Conservation (phyloP, 2,329 filamentous ascomycete genomes). For the Decorospora gaudefroyi region DNA sequence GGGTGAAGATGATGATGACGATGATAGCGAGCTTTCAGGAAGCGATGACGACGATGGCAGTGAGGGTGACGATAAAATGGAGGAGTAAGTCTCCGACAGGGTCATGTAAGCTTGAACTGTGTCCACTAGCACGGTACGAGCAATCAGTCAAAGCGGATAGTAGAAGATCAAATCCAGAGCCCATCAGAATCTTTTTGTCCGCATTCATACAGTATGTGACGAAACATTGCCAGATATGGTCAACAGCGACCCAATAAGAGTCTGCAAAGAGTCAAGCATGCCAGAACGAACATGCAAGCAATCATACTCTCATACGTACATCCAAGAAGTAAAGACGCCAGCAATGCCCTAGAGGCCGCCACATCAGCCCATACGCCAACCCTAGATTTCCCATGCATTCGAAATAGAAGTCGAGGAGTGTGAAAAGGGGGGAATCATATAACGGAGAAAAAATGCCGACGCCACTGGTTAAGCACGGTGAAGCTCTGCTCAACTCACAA, state of each 20-base stretch:
- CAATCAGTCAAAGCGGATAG: not conserved
- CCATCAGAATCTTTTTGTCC: slow-evolving; percentile 2
- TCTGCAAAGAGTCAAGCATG: not conserved
- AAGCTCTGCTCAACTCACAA: slow-evolving; percentile 2
- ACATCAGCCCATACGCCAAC: slow-evolving; percentile 9
- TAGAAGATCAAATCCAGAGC: slow-evolving; percentile 1
- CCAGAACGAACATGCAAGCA: slow-evolving; percentile 1
- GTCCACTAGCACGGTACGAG: not conserved
- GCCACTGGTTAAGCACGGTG: slow-evolving; percentile 1
- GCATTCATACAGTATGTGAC: slow-evolving; percentile 11
- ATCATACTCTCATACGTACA: slow-evolving; percentile 12
- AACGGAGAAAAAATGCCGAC: slow-evolving; percentile 8
- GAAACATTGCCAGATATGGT: not conserved
- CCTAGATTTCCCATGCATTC: slow-evolving; percentile 6
- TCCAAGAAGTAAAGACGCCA: slow-evolving; percentile 2
- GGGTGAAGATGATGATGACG: slow-evolving; percentile 63
- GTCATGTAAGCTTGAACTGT: not conserved
- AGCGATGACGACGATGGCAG: slow-evolving; percentile 57
- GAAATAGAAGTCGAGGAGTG: slow-evolving; percentile 1
- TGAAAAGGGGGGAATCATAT: slow-evolving; percentile 22
- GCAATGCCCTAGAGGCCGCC: slow-evolving; percentile 8
- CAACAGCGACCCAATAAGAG: not conserved
- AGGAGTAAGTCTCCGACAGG: slow-evolving; percentile 18
- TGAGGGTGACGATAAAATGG: slow-evolving; percentile 30
- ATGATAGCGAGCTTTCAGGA: slow-evolving; percentile 63